A percentile compares a stretch with the other conserved stretches of the same genome.
Conservation (phyloP, 495 filamentous ascomycete genomes). For the Lophium mytilinum region DNA sequence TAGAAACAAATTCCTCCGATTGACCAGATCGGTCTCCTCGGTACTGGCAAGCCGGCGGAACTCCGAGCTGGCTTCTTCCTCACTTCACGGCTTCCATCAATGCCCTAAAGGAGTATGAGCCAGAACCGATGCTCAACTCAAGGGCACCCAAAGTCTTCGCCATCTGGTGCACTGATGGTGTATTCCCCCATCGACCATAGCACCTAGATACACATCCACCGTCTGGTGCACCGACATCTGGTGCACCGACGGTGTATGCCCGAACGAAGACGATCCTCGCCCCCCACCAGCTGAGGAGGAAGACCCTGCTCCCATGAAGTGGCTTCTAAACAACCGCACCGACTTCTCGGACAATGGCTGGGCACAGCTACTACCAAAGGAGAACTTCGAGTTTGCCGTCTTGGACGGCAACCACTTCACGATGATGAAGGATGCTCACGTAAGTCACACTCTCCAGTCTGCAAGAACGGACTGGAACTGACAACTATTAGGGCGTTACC, state of each 20-base stretch:
- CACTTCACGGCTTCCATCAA: constrained; percentile 75
- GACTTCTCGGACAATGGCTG: constrained; percentile 74
- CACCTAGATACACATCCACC: too few species aligned
- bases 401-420: constrained; percentile 65
- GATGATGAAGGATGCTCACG: constrained; percentile 57
- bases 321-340: constrained; percentile 68
- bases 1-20: too few species aligned
- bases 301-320: constrained; percentile 68
- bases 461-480: constrained; percentile 4
- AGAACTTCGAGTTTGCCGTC: constrained; percentile 54
- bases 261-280: constrained; percentile 56
- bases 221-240: too few species aligned
- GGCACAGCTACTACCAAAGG: constrained; percentile 61
- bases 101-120: constrained; percentile 64
- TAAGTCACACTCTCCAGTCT: constrained; percentile 30
- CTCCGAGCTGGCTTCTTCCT: constrained; percentile 73
- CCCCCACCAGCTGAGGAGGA: constrained; percentile 36
- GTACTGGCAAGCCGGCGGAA: constrained; percentile 54
- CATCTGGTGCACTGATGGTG: too few species aligned
- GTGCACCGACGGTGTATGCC: constrained; percentile 73
- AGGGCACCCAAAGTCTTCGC: constrained; percentile 57
- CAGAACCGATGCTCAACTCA: constrained; percentile 41
- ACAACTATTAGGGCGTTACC: constrained; percentile 21
- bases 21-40: constrained; percentile 70
- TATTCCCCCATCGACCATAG: too few species aligned